These are phyloP conservation scores for Pugionium cornutum DNA, from an alignment of 345 rosid genomes.

Conservation along the genomic window DNA sequence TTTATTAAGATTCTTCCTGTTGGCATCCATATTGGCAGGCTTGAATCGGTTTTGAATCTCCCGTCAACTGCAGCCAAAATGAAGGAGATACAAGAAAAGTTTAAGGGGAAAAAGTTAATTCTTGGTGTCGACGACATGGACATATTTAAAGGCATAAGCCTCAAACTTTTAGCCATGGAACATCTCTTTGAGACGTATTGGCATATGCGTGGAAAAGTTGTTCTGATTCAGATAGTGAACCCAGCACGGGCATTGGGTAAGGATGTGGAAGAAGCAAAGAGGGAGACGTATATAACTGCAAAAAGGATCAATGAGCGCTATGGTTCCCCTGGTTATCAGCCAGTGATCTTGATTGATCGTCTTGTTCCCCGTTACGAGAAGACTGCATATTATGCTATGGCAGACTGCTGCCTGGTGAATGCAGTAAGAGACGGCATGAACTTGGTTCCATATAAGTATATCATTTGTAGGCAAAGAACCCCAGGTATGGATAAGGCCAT, in stretches of 20 bases:
- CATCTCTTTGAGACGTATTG: slow-evolving; percentile 61
- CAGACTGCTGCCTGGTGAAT: slow-evolving; percentile 79
- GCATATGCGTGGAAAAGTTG: slow-evolving; percentile 61
- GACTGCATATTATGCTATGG: slow-evolving; percentile 75
- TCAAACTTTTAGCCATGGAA: slow-evolving; percentile 70
- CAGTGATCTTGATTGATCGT: slow-evolving; percentile 71
- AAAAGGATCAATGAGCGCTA: slow-evolving; percentile 62
- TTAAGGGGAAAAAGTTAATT: slow-evolving; percentile 62
- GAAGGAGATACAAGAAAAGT: slow-evolving; percentile 59
- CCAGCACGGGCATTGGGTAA: slow-evolving; percentile 76
- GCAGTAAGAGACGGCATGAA: slow-evolving; percentile 93
- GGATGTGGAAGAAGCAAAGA: slow-evolving; percentile 75
- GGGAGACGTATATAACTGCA: slow-evolving; percentile 59
- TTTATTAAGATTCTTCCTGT: slow-evolving; percentile 71
- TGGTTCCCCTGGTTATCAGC: slow-evolving; percentile 60
- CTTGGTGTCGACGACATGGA: slow-evolving; percentile 88
- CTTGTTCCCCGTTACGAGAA: slow-evolving; percentile 71
- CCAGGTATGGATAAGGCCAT: slow-evolving; percentile 57
- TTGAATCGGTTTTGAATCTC: slow-evolving; percentile 67
- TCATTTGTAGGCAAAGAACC: slow-evolving; percentile 77
- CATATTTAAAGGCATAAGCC: slow-evolving; percentile 78
- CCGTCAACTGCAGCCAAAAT: slow-evolving; percentile 58
- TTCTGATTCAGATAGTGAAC: slow-evolving; percentile 75
- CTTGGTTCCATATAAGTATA: slow-evolving; percentile 74
- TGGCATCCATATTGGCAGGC: slow-evolving; percentile 74